These are phyloP conservation scores for Mucor racemosus DNA, from an alignment of 371 early-diverging fungal species.

Conservation along the genomic window DNA sequence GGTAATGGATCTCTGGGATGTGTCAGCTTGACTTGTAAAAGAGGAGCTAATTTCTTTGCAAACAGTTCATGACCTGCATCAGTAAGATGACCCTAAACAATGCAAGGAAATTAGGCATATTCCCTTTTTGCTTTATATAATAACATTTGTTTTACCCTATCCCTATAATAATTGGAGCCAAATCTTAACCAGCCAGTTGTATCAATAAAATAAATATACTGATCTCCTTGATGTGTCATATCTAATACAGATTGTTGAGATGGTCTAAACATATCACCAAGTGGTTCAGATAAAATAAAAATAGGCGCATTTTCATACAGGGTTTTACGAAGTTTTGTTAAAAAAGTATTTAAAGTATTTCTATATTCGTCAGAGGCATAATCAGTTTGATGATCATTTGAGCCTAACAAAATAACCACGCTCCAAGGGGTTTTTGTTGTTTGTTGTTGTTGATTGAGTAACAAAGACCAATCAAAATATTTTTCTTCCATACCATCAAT, in stretches of 20 bases:
- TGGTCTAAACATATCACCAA: constrained; percentile 43
- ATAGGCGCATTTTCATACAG: constrained; percentile 30
- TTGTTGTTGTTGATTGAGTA: constrained; percentile 11
- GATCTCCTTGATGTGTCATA: constrained; percentile 32
- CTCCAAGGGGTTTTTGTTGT: constrained; percentile 23
- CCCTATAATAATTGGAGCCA: constrained; percentile 33
- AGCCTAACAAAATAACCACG: constrained; percentile 27
- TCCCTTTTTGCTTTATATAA: not conserved
- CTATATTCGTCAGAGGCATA: constrained; percentile 19
- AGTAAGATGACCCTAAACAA: constrained; percentile 33
- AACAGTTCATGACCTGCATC: constrained; percentile 44
- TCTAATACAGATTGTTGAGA: constrained; percentile 44
- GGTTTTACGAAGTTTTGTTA: constrained; percentile 12
- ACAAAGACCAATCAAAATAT: constrained; percentile 34
- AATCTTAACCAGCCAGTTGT: constrained; percentile 49
- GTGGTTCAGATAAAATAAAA: constrained; percentile 47
- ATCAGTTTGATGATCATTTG: constrained; percentile 26
- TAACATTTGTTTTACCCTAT: constrained; percentile 25
- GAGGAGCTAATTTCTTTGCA: constrained; percentile 40
- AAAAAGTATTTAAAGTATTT: constrained; percentile 4
- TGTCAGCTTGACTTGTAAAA: constrained; percentile 36
- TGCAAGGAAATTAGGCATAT: not conserved
- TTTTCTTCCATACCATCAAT: constrained; percentile 40
- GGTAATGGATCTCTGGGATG: constrained; percentile 44
- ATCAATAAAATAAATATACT: constrained; percentile 44